These are phyloP conservation scores for Cordyceps fumosorosea DNA, from an alignment of 2,329 filamentous ascomycete genomes.

Conservation along the genomic window DNA sequence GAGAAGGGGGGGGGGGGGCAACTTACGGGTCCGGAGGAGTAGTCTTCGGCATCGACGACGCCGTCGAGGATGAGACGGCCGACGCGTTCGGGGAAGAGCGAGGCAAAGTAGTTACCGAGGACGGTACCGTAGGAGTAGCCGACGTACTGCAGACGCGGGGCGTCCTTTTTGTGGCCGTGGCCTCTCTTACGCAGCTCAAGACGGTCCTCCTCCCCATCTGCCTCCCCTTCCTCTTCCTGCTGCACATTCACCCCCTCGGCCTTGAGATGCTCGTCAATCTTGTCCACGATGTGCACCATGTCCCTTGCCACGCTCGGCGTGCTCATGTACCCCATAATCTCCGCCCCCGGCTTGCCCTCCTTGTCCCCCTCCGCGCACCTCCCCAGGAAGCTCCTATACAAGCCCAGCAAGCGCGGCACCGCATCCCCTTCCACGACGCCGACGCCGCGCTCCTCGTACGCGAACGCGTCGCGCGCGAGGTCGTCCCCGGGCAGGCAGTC, in stretches of 20 bases:
- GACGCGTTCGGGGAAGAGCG: conserved; percentile 20
- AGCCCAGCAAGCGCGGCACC: background rate
- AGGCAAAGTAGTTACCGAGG: conserved; percentile 17
- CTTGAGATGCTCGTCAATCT: conserved; percentile 21
- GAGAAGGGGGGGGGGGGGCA: background rate
- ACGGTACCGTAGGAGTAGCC: conserved; percentile 33
- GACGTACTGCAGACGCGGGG: conserved; percentile 32
- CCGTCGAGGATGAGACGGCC: conserved; percentile 29
- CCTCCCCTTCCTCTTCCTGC: background rate
- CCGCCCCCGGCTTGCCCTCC: conserved; percentile 12
- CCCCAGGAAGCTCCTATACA: background rate
- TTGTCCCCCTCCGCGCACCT: background rate
- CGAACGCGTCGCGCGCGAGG: conserved; percentile 19
- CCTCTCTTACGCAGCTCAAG: background rate
- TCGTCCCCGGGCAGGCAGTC: conserved; percentile 25
- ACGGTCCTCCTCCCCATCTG: background rate
- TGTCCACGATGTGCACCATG: conserved; percentile 28
- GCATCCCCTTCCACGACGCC: conserved; percentile 19
- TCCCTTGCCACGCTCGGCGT: conserved; percentile 27
- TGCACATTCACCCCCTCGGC: background rate
- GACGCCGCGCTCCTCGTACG: conserved; percentile 24
- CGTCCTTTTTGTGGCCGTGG: background rate
- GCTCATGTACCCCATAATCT: conserved; percentile 23
- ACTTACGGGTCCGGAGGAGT: conserved; percentile 19
- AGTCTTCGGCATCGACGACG: conserved; percentile 23